A percentile compares a stretch with the other conserved stretches of the same genome.
Conservation (phyloP, 139 green algal genomes). For the Marvania coccoides region DNA sequence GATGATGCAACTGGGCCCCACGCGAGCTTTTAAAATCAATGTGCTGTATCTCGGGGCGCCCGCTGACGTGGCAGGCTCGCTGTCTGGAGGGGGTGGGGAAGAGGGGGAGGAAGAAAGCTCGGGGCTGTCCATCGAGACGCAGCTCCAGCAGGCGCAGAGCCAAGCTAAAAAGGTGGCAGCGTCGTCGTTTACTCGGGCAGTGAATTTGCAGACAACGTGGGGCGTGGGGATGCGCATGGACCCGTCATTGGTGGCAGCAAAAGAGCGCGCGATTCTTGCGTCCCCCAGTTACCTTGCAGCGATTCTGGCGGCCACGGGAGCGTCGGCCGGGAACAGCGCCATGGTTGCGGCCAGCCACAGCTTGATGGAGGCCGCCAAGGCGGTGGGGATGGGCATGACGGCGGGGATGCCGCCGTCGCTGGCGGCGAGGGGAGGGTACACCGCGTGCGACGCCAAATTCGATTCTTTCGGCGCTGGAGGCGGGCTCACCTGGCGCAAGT, state of each 20-base stretch:
- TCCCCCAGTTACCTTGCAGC: slow-evolving; percentile 16
- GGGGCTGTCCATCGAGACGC: slow-evolving; percentile 10
- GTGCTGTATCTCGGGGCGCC: background rate
- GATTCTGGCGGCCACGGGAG: slow-evolving; percentile 1
- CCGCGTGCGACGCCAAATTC: slow-evolving; percentile 24
- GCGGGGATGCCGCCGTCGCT: slow-evolving; percentile 25
- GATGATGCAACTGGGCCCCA: slow-evolving; percentile 19
- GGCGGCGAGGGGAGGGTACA: slow-evolving; percentile 22
- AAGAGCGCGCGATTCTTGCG: background rate
- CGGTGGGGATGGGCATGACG: slow-evolving; percentile 27
- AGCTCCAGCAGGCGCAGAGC: slow-evolving; percentile 8
- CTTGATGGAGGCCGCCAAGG: slow-evolving; percentile 26
- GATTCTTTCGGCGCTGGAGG: slow-evolving; percentile 37
- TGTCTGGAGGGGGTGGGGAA: background rate
- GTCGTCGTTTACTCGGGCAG: slow-evolving; percentile 17
- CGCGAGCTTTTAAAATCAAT: background rate
- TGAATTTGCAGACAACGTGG: slow-evolving; percentile 18
- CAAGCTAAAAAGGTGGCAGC: slow-evolving; percentile 12
- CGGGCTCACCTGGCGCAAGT: slow-evolving; percentile 31
- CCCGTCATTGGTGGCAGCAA: slow-evolving; percentile 11
- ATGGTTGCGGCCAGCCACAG: slow-evolving; percentile 14
- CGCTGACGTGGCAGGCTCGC: background rate
- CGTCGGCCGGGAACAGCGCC: background rate
- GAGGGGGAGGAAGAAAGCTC: background rate
- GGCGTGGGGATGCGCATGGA: slow-evolving; percentile 24